Percentiles rank a stretch among this genome's conserved stretches.
Evolutionary conservation across 441 rosid genomes (phyloP).

Genomic region (Biscutella auriculata): DNA sequence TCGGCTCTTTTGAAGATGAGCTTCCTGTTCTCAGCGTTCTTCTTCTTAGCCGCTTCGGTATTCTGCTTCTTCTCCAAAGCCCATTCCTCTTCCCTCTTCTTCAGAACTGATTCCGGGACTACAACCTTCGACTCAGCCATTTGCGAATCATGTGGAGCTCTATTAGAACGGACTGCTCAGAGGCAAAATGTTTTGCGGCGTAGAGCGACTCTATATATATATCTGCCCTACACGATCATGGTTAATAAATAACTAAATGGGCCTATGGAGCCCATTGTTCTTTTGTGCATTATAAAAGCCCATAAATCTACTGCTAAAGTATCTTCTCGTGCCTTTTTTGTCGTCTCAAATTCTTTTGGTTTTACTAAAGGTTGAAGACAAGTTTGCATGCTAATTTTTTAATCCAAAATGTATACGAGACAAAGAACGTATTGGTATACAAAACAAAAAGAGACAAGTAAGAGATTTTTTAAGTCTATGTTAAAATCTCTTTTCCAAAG

Average conservation of each 20-base stretch:
- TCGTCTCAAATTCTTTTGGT: too few relatives aligned
- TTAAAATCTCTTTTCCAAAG: too few relatives aligned
- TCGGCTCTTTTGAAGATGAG: conserved; percentile 51
- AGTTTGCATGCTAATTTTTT: too few relatives aligned
- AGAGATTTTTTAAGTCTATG: too few relatives aligned
- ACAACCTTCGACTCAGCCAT: conserved; percentile 47
- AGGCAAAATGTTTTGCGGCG: not conserved
- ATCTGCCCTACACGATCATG: conserved; percentile 10
- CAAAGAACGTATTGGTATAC: too few relatives aligned
- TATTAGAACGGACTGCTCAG: conserved; percentile 7
- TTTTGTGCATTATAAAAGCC: not conserved
- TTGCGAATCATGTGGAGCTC: conserved; percentile 20
- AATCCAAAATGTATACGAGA: too few relatives aligned
- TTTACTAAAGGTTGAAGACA: too few relatives aligned
- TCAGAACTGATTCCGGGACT: conserved; percentile 61
- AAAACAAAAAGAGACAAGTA: too few relatives aligned
- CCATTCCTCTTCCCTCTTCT: conserved; percentile 73
- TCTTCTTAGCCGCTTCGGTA: conserved; percentile 34
- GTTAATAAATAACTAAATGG: not conserved
- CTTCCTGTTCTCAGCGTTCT: conserved; percentile 42
- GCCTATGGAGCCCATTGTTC: not conserved
- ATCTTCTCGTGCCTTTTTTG: too few relatives aligned
- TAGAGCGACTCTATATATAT: not conserved
- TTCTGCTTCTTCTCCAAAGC: conserved; percentile 40
- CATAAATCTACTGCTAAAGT: not conserved